Evolutionary conservation across 495 filamentous ascomycete species (phyloP).

Genomic region (Trichoderma virens): DNA sequence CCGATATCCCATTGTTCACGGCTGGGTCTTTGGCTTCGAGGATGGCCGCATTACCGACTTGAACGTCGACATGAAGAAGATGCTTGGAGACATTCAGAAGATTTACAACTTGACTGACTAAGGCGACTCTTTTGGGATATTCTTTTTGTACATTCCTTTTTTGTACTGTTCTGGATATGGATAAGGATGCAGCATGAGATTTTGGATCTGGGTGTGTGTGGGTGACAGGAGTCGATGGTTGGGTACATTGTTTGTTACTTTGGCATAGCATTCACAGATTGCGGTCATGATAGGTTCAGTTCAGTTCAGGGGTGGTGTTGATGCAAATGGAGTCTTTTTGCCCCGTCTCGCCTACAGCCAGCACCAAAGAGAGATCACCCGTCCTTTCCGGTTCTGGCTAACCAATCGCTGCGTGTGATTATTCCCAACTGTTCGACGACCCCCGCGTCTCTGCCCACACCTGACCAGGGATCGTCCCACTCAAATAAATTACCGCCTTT

Average conservation of each 20-base stretch:
- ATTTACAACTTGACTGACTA: constrained; percentile 38
- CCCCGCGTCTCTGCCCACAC: neutral
- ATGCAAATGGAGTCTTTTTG: too few relatives aligned
- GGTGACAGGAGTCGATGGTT: too few relatives aligned
- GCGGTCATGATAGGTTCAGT: neutral
- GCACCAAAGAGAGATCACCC: too few relatives aligned
- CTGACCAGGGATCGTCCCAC: neutral
- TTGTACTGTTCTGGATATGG: neutral
- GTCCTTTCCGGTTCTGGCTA: neutral
- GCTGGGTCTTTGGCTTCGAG: constrained; percentile 49
- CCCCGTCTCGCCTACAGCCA: too few relatives aligned
- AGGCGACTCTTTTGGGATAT: neutral
- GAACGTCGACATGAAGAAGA: constrained; percentile 37
- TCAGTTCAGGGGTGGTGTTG: too few relatives aligned
- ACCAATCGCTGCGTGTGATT: neutral
- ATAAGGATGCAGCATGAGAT: neutral
- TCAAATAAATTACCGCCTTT: neutral
- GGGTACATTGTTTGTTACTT: too few relatives aligned
- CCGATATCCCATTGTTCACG: constrained; percentile 47
- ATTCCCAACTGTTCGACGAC: neutral
- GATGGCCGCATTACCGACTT: constrained; percentile 47
- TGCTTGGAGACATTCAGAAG: constrained; percentile 44
- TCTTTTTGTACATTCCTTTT: neutral
- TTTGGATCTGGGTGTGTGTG: too few relatives aligned
- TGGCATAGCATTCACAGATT: neutral